Evolutionary conservation across 345 rosid species (phyloP).

Genomic region (Eucalyptus brandiana): DNA sequence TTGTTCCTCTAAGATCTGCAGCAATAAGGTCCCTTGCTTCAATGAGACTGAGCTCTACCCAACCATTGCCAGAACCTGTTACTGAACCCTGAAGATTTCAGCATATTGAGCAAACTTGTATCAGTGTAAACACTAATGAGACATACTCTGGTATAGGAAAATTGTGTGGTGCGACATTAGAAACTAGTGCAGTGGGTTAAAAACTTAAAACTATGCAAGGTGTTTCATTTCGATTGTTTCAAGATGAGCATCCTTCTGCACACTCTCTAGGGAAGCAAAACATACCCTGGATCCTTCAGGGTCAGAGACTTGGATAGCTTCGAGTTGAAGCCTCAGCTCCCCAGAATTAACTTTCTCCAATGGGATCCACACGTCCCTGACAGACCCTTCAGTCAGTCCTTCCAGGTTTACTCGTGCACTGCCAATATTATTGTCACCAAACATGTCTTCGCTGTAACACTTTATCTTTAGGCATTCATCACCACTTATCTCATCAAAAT

Average conservation of each 20-base stretch:
- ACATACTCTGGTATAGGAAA: not conserved
- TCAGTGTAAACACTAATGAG: not conserved
- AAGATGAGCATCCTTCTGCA: not conserved
- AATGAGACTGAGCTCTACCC: conserved; percentile 77
- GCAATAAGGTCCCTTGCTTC: conserved; percentile 88
- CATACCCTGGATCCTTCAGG: conserved; percentile 53
- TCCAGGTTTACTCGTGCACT: conserved; percentile 79
- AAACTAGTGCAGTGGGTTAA: not conserved
- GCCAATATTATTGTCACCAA: conserved; percentile 80
- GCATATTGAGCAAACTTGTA: not conserved
- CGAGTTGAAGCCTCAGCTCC: conserved; percentile 77
- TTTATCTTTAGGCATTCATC: conserved; percentile 75
- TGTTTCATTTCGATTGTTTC: not conserved
- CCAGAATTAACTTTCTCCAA: conserved; percentile 89
- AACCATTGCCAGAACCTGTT: conserved; percentile 45
- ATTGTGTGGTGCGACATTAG: not conserved
- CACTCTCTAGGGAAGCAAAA: not conserved
- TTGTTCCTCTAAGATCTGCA: conserved; percentile 95
- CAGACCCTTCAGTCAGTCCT: conserved; percentile 63
- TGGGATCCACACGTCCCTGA: conserved; percentile 78
- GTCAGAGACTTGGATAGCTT: conserved; percentile 46
- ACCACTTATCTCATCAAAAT: conserved; percentile 77
- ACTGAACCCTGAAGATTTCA: conserved; percentile 26
- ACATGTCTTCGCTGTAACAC: conserved; percentile 59
- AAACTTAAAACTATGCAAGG: not conserved